Evolutionary conservation across 495 filamentous ascomycete species (phyloP).

Genomic region (Xylaria grammica): DNA sequence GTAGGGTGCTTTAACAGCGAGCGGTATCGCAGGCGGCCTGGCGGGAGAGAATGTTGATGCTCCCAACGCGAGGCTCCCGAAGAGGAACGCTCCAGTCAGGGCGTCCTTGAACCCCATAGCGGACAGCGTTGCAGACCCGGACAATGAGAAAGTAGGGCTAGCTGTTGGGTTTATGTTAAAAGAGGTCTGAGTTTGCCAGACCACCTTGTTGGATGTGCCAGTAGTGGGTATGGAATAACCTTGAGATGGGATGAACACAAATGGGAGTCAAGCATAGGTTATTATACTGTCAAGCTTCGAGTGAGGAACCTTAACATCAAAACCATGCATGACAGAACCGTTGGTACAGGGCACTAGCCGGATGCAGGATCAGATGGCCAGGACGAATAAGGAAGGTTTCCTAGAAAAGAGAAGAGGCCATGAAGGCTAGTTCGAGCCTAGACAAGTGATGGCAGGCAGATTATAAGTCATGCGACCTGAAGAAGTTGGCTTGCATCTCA

Average conservation of each 20-base stretch:
- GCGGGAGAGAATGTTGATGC: slow-evolving; percentile 50
- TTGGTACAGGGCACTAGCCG: slow-evolving; percentile 10
- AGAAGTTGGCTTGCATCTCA: slow-evolving; percentile 9
- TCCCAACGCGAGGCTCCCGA: slow-evolving; percentile 31
- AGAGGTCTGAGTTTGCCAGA: slow-evolving; percentile 3
- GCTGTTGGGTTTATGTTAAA: not conserved
- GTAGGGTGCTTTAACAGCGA: slow-evolving; percentile 83
- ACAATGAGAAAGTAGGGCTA: not conserved
- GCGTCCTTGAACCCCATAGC: slow-evolving; percentile 35
- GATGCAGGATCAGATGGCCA: slow-evolving; percentile 34
- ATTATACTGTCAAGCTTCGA: slow-evolving; percentile 18
- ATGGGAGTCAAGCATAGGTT: slow-evolving; percentile 12
- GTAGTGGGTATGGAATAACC: not conserved
- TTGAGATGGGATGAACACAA: slow-evolving; percentile 7
- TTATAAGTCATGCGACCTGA: slow-evolving; percentile 22
- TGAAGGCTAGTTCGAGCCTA: slow-evolving; percentile 2
- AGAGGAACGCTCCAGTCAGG: slow-evolving; percentile 34
- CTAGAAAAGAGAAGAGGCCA: slow-evolving; percentile 24
- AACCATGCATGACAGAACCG: not conserved
- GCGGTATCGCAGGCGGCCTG: slow-evolving; percentile 76
- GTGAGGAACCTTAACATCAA: not conserved
- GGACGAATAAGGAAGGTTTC: slow-evolving; percentile 43
- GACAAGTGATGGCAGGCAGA: slow-evolving; percentile 30
- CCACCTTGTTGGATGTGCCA: slow-evolving; percentile 16
- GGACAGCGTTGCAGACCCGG: slow-evolving; percentile 13